Percentiles rank a stretch among this genome's conserved stretches.
Evolutionary conservation across 1,284 basidiomycete genomes (phyloP).

Genomic region (Agaricales sp.): DNA sequence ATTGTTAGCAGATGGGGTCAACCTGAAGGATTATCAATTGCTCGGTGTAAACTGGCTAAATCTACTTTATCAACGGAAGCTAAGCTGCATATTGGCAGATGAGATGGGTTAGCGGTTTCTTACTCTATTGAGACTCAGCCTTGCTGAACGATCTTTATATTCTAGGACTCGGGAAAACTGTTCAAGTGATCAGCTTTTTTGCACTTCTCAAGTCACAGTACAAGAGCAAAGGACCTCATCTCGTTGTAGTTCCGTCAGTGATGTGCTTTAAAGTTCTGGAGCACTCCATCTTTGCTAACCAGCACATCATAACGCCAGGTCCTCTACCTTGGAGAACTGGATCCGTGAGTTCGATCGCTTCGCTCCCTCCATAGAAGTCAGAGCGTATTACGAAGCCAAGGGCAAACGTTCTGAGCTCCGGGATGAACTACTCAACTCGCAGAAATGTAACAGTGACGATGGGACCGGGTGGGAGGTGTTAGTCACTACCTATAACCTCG

Average conservation of each 20-base stretch:
- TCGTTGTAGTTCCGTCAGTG: slow-evolving; percentile 89
- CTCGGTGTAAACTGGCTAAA: slow-evolving; percentile 98
- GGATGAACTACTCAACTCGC: slow-evolving; percentile 56
- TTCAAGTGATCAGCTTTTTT: slow-evolving; percentile 96
- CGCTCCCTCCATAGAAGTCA: slow-evolving; percentile 77
- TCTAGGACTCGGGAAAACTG: slow-evolving; percentile 91
- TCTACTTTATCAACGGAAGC: slow-evolving; percentile 70
- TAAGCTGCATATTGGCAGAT: slow-evolving; percentile 95
- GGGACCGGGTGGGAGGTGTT: slow-evolving; percentile 82
- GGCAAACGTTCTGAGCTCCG: slow-evolving; percentile 77
- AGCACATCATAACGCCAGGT: slow-evolving; percentile 32
- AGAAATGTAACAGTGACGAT: slow-evolving; percentile 29
- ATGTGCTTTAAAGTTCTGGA: slow-evolving; percentile 24
- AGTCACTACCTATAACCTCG: slow-evolving; percentile 94
- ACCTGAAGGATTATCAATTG: slow-evolving; percentile 93
- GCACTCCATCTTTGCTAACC: slow-evolving; percentile 10
- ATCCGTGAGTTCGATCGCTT: slow-evolving; percentile 92
- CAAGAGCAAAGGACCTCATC: slow-evolving; percentile 67
- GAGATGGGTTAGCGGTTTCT: slow-evolving; percentile 75
- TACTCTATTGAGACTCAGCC: slow-evolving; percentile 2
- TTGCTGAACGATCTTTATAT: slow-evolving; percentile 3
- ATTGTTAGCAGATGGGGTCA: slow-evolving; percentile 58
- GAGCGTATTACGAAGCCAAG: slow-evolving; percentile 92
- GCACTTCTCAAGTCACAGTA: slow-evolving; percentile 76
- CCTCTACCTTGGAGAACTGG: slow-evolving; percentile 98